Evolutionary conservation across 176 grass and related monocot genomes (phyloP).

Genomic region (Aegilops longissima): DNA sequence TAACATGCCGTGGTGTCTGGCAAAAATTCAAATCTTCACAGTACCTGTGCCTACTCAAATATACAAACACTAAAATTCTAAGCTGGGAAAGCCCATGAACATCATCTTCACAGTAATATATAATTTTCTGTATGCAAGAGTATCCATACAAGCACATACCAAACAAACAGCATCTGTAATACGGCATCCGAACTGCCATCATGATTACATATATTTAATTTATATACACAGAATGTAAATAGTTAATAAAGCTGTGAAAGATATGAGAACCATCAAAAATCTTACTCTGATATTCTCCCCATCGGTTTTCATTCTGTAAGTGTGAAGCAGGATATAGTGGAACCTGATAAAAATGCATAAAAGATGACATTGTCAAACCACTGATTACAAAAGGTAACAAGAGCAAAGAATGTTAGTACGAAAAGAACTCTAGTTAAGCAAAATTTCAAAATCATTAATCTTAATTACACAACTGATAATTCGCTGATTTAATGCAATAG

Average conservation of each 20-base stretch:
- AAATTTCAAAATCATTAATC: not conserved
- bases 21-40: no score
- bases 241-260: slow-evolving; percentile 3
- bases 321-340: slow-evolving; percentile 90
- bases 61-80: no score
- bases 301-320: slow-evolving; percentile 88
- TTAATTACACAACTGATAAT: slow-evolving; percentile 4
- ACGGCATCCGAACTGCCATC: not conserved
- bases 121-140: no score
- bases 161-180: not conserved
- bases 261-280: slow-evolving; percentile 11
- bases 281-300: slow-evolving; percentile 88
- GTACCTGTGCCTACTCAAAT: no score
- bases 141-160: not conserved
- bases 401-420: not conserved
- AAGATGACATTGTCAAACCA: slow-evolving; percentile 8
- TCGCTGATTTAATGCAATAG: not conserved
- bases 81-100: no score
- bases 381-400: not conserved
- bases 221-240: not conserved
- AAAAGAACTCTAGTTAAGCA: not conserved
- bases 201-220: not conserved
- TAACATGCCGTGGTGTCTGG: no score
- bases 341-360: slow-evolving; percentile 56
- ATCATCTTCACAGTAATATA: no score